These are phyloP conservation scores for Clarireedia homoeocarpa DNA, from an alignment of 2,329 filamentous ascomycete species.

Conservation along the genomic window DNA sequence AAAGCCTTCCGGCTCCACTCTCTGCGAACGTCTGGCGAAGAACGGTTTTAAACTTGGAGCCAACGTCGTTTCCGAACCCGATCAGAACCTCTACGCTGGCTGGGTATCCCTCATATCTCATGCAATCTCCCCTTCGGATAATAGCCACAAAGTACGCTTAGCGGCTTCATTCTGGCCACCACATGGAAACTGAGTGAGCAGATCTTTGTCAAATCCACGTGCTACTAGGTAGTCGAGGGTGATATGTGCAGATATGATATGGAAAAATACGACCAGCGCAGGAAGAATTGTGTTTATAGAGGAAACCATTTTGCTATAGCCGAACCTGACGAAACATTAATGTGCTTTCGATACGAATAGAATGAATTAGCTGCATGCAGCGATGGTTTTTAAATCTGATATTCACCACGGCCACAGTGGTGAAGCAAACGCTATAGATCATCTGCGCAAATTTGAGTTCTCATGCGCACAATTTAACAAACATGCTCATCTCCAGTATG, in stretches of 20 bases:
- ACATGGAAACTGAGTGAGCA: slow-evolving; percentile 32
- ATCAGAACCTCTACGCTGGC: slow-evolving; percentile 22
- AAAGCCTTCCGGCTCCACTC: slow-evolving; percentile 48
- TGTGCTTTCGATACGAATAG: background rate
- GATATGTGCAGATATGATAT: slow-evolving; percentile 47
- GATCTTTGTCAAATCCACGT: slow-evolving; percentile 39
- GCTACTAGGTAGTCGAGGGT: slow-evolving; percentile 43
- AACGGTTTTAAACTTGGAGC: slow-evolving; percentile 22
- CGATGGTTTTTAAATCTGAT: no score
- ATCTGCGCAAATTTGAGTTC: background rate
- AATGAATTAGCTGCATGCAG: background rate
- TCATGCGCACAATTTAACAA: background rate
- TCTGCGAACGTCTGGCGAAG: slow-evolving; percentile 18
- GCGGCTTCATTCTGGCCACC: slow-evolving; percentile 40
- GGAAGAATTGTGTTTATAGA: slow-evolving; percentile 20
- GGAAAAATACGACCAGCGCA: slow-evolving; percentile 26
- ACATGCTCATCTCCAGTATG: background rate
- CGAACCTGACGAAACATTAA: background rate
- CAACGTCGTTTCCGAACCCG: slow-evolving; percentile 18
- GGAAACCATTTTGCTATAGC: background rate
- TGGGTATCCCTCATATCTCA: slow-evolving; percentile 42
- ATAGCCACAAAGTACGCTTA: slow-evolving; percentile 40
- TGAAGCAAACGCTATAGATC: background rate
- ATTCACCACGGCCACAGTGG: no score
- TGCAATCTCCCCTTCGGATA: slow-evolving; percentile 43